Percentiles rank a stretch among this genome's conserved stretches.
These are phyloP conservation scores for Byssochlamys sp. DNA, from an alignment of 2,329 filamentous ascomycete species.

Conservation along the genomic window DNA sequence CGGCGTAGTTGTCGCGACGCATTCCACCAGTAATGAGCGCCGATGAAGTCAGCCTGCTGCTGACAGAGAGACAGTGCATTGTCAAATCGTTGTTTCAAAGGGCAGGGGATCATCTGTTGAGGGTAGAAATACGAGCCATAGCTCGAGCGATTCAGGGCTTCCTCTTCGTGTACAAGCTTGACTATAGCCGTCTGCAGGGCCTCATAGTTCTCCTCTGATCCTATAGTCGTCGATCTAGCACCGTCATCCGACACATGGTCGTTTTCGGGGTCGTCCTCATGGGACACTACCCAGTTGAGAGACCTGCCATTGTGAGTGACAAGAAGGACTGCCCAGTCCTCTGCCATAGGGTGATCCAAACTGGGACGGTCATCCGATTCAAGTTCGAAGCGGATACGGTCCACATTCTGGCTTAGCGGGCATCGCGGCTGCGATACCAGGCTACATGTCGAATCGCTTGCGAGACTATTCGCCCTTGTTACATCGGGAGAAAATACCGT, in stretches of 20 bases:
- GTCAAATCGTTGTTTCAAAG: conserved; percentile 38
- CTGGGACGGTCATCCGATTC: conserved; percentile 41
- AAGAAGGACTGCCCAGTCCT: conserved; percentile 74
- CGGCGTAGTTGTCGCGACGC: conserved; percentile 63
- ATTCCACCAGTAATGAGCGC: conserved; percentile 75
- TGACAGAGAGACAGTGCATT: conserved; percentile 68
- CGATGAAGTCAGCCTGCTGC: conserved; percentile 70
- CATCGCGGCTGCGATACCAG: conserved; percentile 12
- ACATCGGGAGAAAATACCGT: conserved; percentile 18
- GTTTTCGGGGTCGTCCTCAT: conserved; percentile 49
- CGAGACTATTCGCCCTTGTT: conserved; percentile 8
- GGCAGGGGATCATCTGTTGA: conserved; percentile 7
- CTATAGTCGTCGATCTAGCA: conserved; percentile 31
- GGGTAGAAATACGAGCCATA: conserved; percentile 7
- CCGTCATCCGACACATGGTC: conserved; percentile 46
- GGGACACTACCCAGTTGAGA: conserved; percentile 56
- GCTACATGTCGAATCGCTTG: conserved; percentile 5
- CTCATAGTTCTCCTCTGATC: conserved; percentile 69
- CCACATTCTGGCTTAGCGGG: conserved; percentile 23
- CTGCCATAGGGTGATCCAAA: conserved; percentile 66
- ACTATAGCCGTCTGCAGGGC: conserved; percentile 70
- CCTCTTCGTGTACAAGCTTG: conserved; percentile 71
- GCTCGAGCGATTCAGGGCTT: conserved; percentile 55
- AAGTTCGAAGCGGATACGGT: conserved; percentile 33
- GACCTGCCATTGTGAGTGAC: conserved; percentile 63